phyloP scores from a whole-genome alignment of 805 yeast genomes.

The Candida ipomoeae region DNA sequence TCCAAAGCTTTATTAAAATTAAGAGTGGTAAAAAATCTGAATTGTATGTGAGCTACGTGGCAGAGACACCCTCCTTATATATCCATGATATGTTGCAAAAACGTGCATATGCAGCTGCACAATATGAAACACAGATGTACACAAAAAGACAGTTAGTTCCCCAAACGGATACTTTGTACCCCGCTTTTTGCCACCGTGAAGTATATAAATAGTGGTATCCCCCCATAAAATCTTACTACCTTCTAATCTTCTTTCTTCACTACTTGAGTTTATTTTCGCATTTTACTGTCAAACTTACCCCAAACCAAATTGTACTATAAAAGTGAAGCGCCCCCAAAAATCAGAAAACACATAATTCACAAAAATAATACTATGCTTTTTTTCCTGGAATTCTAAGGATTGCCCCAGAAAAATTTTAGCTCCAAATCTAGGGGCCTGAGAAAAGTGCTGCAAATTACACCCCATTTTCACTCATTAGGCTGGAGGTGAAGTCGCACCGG shows the following conservation, averaged over 20 bases:
- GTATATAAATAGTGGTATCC: not conserved
- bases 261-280: not conserved
- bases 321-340: not conserved
- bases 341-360: not conserved
- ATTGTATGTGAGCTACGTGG: no score
- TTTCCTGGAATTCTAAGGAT: not conserved
- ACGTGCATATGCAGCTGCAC: not conserved
- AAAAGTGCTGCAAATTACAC: not conserved
- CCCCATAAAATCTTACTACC: not conserved
- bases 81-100: not conserved
- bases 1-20: no score
- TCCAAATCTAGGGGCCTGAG: no score
- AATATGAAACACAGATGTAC: not conserved
- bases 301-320: not conserved
- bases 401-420: not conserved
- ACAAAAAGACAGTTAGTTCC: not conserved
- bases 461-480: not conserved
- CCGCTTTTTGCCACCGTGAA: not conserved
- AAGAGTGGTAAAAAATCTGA: no score
- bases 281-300: not conserved
- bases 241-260: not conserved
- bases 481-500: conserved; percentile 4
- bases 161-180: not conserved
- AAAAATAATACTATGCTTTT: no score
- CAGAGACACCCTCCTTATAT: not conserved